Evolutionary conservation across 2,329 filamentous ascomycete species (phyloP).

Genomic region (Pyrenophora graminea): DNA sequence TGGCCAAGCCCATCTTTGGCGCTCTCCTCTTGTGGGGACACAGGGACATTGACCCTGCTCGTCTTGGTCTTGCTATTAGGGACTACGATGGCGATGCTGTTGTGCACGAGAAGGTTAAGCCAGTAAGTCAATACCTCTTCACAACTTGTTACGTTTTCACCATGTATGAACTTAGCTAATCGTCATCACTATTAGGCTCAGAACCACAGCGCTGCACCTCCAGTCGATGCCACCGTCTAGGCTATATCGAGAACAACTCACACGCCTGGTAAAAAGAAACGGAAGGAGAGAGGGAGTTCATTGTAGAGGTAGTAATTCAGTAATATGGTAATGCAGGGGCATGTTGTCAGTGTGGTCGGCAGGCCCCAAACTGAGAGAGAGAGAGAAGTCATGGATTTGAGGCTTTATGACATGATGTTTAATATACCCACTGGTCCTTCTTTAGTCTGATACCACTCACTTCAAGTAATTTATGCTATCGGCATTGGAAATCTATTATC

Average conservation of each 20-base stretch:
- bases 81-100: constrained; percentile 51
- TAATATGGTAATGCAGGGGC: neutral
- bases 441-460: no score
- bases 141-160: no score
- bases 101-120: constrained; percentile 27
- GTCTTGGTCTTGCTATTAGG: constrained; percentile 58
- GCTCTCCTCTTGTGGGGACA: constrained; percentile 65
- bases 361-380: no score
- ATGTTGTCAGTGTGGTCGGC: no score
- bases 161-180: no score
- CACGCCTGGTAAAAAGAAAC: no score
- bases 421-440: no score
- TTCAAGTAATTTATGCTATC: no score
- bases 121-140: neutral
- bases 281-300: neutral
- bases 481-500: no score
- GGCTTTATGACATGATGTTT: no score
- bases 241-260: no score
- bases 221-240: constrained; percentile 2
- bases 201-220: neutral
- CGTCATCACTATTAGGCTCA: neutral
- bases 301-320: neutral
- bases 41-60: constrained; percentile 62
- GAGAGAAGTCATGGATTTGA: no score
- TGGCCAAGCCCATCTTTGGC: constrained; percentile 68